Evolutionary conservation across 176 grass and related monocot species (phyloP).

Genomic region (Aegilops longissima): DNA sequence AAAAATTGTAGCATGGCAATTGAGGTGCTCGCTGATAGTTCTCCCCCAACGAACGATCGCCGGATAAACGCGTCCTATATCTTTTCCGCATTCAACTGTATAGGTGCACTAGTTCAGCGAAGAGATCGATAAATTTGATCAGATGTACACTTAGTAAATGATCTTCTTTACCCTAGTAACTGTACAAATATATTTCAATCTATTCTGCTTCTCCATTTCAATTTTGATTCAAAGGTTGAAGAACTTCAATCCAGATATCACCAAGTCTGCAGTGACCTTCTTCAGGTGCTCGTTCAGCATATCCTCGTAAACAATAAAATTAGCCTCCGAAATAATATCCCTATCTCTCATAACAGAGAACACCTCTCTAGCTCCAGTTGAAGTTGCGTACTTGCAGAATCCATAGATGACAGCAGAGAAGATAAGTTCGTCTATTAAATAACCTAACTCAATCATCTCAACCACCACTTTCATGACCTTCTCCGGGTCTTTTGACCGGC

Average conservation of each 20-base stretch:
- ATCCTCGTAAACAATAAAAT: conserved; percentile 83
- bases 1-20: too few species aligned
- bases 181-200: conserved; percentile 44
- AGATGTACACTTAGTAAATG: neutral
- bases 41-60: too few species aligned
- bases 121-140: too few species aligned
- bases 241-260: conserved; percentile 90
- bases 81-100: too few species aligned
- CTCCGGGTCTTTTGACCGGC: conserved; percentile 65
- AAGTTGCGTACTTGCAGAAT: conserved; percentile 93
- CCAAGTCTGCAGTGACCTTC: conserved; percentile 74
- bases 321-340: conserved; percentile 61
- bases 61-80: too few species aligned
- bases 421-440: conserved; percentile 65
- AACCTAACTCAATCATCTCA: conserved; percentile 80
- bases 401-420: conserved; percentile 87
- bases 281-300: conserved; percentile 86
- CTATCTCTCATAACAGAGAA: conserved; percentile 66
- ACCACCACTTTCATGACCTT: conserved; percentile 68
- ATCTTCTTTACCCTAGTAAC: neutral
- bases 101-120: too few species aligned
- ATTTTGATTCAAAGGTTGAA: conserved; percentile 73
- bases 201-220: conserved; percentile 53
- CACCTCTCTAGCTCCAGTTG: conserved; percentile 73
- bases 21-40: too few species aligned